Evolutionary conservation across 2,329 filamentous ascomycete genomes (phyloP).

Genomic region (Verticillium isaacii): DNA sequence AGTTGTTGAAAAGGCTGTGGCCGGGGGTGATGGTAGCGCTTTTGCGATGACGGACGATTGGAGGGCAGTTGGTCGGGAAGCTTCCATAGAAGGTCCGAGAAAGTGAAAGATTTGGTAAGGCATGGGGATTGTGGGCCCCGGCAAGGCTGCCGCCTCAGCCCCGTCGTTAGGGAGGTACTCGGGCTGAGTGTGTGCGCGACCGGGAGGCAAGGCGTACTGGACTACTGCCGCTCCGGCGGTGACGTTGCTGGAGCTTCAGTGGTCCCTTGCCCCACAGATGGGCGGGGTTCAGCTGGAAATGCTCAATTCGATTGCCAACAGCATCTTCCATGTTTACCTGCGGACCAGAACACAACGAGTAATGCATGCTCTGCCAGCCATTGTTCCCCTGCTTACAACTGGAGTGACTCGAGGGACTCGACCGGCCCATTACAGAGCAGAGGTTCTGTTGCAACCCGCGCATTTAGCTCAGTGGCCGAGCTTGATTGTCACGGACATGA

Average conservation of each 20-base stretch:
- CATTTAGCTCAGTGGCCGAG: too few species aligned
- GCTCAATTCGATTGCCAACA: background rate
- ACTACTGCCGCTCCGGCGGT: background rate
- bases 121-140: background rate
- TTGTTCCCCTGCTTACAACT: too few species aligned
- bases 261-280: background rate
- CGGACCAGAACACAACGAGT: too few species aligned
- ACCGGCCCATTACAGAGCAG: too few species aligned
- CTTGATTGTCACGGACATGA: too few species aligned
- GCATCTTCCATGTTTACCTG: background rate
- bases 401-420: too few species aligned
- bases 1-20: conserved; percentile 1
- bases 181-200: background rate
- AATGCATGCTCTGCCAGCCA: too few species aligned
- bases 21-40: background rate
- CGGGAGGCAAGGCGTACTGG: background rate
- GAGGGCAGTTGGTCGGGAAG: conserved; percentile 3
- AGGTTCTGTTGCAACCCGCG: too few species aligned
- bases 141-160: conserved; percentile 2
- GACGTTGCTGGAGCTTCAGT: background rate
- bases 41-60: background rate
- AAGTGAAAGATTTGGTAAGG: conserved; percentile 4
- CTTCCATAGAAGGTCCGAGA: conserved; percentile 5
- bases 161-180: background rate
- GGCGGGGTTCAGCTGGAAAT: background rate